These are phyloP conservation scores for Solanum sitiens DNA, from an alignment of 257 asterid genomes.

Conservation along the genomic window DNA sequence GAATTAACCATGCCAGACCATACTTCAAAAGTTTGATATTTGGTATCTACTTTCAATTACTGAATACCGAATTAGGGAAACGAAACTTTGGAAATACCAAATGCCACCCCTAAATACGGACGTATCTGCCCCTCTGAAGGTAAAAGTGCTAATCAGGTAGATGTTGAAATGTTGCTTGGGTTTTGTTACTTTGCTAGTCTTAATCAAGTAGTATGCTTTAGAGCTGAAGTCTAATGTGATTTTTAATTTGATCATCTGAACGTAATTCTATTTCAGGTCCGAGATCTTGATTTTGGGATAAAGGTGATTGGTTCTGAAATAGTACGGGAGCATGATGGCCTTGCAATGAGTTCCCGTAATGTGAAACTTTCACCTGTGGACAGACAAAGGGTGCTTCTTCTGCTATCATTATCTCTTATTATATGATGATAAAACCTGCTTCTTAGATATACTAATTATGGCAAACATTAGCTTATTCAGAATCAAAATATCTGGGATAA, in stretches of 20 bases:
- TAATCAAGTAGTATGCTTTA: neutral
- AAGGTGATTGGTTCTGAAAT: constrained; percentile 64
- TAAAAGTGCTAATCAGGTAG: neutral
- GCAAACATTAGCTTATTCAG: neutral
- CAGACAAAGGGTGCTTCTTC: constrained; percentile 50
- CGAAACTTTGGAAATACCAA: neutral
- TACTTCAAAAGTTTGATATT: neutral
- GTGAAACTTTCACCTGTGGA: constrained; percentile 62
- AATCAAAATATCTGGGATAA: neutral
- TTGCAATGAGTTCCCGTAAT: constrained; percentile 96
- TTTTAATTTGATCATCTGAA: neutral
- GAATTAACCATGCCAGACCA: neutral
- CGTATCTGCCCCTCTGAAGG: neutral
- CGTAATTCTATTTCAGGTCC: constrained; percentile 36
- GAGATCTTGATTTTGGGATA: constrained; percentile 87
- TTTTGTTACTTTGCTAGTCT: neutral
- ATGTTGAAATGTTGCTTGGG: neutral
- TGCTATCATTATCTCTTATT: neutral
- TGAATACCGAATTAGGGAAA: neutral
- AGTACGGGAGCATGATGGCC: constrained; percentile 75
- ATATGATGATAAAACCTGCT: neutral
- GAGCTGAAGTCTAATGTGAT: neutral
- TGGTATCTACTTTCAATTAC: neutral
- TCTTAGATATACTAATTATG: neutral
- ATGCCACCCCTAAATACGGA: neutral